phyloP scores from a whole-genome alignment of 306 rosid species.

The Dryas octopetala region DNA sequence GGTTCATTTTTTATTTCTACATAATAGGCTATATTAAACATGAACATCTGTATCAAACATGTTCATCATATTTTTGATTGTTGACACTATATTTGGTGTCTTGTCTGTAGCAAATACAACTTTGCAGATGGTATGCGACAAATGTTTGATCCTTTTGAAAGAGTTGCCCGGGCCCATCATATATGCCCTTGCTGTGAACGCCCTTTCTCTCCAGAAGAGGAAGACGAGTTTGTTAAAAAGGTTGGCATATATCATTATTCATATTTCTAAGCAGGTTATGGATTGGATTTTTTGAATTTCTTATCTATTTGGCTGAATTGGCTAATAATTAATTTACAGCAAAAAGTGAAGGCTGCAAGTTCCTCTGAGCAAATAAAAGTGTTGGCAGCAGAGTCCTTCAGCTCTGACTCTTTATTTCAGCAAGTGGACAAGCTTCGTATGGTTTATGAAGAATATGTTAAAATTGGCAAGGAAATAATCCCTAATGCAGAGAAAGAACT shows the following conservation, averaged over 20 bases:
- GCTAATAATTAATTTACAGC: slow-evolving; percentile 54
- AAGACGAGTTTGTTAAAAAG: slow-evolving; percentile 94
- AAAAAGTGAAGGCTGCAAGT: slow-evolving; percentile 80
- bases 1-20: slow-evolving; percentile 43
- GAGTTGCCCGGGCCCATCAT: slow-evolving; percentile 89
- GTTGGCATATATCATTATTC: slow-evolving; percentile 41
- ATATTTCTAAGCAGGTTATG: slow-evolving; percentile 4
- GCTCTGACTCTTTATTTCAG: slow-evolving; percentile 73
- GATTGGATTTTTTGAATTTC: slow-evolving; percentile 4
- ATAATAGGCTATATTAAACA: slow-evolving; percentile 19
- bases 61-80: slow-evolving; percentile 13
- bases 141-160: slow-evolving; percentile 96
- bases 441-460: slow-evolving; percentile 81
- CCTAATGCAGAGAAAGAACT: slow-evolving; percentile 78
- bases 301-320: slow-evolving; percentile 25
- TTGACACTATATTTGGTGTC: slow-evolving; percentile 39
- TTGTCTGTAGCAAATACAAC: slow-evolving; percentile 73
- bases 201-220: slow-evolving; percentile 81
- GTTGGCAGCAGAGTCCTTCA: slow-evolving; percentile 67
- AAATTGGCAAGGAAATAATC: slow-evolving; percentile 69
- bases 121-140: slow-evolving; percentile 91
- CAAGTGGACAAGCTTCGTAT: slow-evolving; percentile 87
- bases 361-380: slow-evolving; percentile 78
- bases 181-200: slow-evolving; percentile 97
- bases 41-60: slow-evolving; percentile 17